These are phyloP conservation scores for Tylopilus sp. DNA, from an alignment of 768 basidiomycete species.

Conservation along the genomic window DNA sequence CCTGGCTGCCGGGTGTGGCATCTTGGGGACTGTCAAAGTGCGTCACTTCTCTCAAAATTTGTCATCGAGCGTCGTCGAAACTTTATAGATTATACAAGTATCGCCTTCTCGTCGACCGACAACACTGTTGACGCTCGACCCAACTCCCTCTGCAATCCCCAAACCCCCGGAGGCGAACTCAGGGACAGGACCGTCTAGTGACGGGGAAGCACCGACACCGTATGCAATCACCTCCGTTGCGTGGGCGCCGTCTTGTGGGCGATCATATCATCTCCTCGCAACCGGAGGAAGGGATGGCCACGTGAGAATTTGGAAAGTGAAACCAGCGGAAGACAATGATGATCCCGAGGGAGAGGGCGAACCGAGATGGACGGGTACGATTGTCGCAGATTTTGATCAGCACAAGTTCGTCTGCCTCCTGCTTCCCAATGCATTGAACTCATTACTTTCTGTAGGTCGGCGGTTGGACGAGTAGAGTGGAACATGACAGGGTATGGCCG, in stretches of 20 bases:
- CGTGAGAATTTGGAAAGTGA: slow-evolving; percentile 87
- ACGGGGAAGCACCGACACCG: slow-evolving; percentile 38
- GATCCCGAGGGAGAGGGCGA: slow-evolving; percentile 43
- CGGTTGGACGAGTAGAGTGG: slow-evolving; percentile 89
- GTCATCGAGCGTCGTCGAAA: background rate
- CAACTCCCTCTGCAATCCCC: slow-evolving; percentile 33
- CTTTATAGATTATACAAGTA: slow-evolving; percentile 66
- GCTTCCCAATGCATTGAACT: background rate
- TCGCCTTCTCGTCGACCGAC: slow-evolving; percentile 64
- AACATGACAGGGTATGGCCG: slow-evolving; percentile 74
- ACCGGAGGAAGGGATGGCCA: slow-evolving; percentile 85
- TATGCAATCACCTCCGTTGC: slow-evolving; percentile 78
- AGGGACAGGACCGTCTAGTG: slow-evolving; percentile 21
- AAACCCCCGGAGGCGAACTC: slow-evolving; percentile 21
- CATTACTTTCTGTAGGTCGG: slow-evolving; percentile 43
- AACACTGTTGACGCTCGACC: slow-evolving; percentile 54
- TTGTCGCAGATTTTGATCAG: slow-evolving; percentile 86
- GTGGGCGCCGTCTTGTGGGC: slow-evolving; percentile 93
- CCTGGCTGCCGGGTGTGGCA: slow-evolving; percentile 73
- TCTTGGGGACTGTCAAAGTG: slow-evolving; percentile 75
- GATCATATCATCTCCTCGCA: slow-evolving; percentile 92
- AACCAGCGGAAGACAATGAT: slow-evolving; percentile 48
- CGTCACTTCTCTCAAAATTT: slow-evolving; percentile 8
- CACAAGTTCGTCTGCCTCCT: slow-evolving; percentile 52
- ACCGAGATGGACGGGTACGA: slow-evolving; percentile 63